Base-by-base conservation (phyloP, 176 grass and related monocot species). In the Zoysia pacifica region DNA sequence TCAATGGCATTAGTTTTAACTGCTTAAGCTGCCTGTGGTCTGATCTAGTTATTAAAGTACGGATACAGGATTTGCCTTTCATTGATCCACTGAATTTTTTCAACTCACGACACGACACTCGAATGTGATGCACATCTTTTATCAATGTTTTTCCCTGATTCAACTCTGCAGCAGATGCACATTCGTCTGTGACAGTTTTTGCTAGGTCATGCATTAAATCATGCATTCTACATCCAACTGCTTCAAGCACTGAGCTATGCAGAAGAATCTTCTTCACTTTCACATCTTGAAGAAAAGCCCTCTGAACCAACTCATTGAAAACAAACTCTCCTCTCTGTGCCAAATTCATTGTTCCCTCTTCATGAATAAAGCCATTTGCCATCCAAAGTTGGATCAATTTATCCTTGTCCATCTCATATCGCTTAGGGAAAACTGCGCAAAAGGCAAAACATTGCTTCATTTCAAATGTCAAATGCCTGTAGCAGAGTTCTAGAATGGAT, bases 231-330 rank as follows among this genome's bases (percentile, higher is more conserved):
- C n/a, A n/a, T n/a, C n/a, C n/a, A n/a, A n/a, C n/a, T n/a, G n/a
- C n/a, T n/a, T n/a, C n/a, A n/a, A n/a, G n/a, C n/a, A n/a, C n/a
- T n/a, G n/a, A n/a, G n/a, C n/a, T n/a, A n/a, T n/a, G n/a, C n/a
- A n/a, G n/a, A n/a, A n/a, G n/a, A n/a, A n/a, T n/a, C n/a, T n/a
- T n/a, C n/a, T n/a, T n/a, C n/a, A n/a, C n/a, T n/a, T n/a, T 67
- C 11, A 54, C 16, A 79, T 79, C 76, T 55, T 79, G 48, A 0
- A 79, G 35, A 64, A 79, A 79, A 48, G 76, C 67, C 5, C 77
- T 45, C 77, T 49, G 16, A 20, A 35, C 6, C 7, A 79, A 12
- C 1, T 77, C 44, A 15, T 62, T 4, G 6, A 77, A 77, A 67
- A 79, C 4, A 10, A 40, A 52, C 28, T 42, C 8, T 1, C 48